Base-by-base conservation (phyloP, 306 rosid species). In the Alnus glutinosa region DNA sequence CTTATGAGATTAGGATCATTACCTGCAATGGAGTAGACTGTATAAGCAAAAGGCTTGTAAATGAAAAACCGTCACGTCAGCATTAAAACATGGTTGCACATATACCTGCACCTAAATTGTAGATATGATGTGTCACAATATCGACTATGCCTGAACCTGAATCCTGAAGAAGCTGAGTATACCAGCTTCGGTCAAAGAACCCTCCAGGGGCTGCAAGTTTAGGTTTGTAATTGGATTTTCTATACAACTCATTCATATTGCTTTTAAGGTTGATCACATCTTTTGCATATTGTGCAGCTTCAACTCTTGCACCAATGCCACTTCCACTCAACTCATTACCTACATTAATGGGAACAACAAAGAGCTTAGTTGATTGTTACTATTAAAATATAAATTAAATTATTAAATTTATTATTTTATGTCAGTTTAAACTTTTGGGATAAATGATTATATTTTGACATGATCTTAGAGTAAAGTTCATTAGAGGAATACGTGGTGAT, bases 261-360 rank as follows among this genome's bases (percentile, higher is more conserved):
- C 70, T 76, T 62, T 83, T 91, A 75, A 95, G 92, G 55, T 84
- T 90, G 74, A 85, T 84, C 86, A 93, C 62, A 85, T 95, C 99
- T 83, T 89, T 93, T 55, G 92, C 98, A 54, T 95, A 95, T 48
- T 93, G 99, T 68, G 50, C 86, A 77, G 97, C 91, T 71, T 80
- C 82, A 80, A 95, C 97, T 50, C 89, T 87, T 15, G 98, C 99
- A 57, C 86, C 98, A 67, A 95, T 74, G 37, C 98, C 99, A 63
- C 58, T 76, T 54, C 99, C 99, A 84, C 97, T 85, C 83, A 95
- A 85, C 86, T 95, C 99, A 81, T 95, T 95, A 73, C 99, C 98
- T 95, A 78, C 75, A 74, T 39, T 67, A 23, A 23, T 23, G 28
- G 74, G 74, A 70, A 70, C 12, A 18, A 75, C 30, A 78, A 85